Conservation (phyloP, 306 rosid species). For the Quercus aquifolioides region DNA sequence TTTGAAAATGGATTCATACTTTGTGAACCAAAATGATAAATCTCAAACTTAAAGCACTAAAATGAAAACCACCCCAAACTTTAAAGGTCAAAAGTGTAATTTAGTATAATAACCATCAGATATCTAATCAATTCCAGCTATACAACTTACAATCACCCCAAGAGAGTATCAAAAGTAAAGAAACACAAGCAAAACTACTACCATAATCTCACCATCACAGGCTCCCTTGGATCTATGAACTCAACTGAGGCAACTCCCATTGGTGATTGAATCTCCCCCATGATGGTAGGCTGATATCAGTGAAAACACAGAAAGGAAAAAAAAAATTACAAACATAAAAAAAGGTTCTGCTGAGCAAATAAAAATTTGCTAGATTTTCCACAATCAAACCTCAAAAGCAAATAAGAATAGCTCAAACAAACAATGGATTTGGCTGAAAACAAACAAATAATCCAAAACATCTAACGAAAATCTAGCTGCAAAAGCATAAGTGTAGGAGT, state of each 20-base stretch:
- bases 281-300: slow-evolving; percentile 64
- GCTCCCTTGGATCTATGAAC: slow-evolving; percentile 91
- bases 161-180: neutral
- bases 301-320: neutral
- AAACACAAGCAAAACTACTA: slow-evolving; percentile 14
- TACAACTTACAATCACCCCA: neutral
- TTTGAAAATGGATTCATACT: too few species aligned
- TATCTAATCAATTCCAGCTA: neutral
- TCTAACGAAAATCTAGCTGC: neutral
- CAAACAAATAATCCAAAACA: neutral
- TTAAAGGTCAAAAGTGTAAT: too few species aligned
- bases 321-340: neutral
- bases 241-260: slow-evolving; percentile 88
- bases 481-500: neutral
- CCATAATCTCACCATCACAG: slow-evolving; percentile 61
- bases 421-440: neutral
- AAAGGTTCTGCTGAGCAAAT: neutral
- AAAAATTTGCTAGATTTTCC: neutral
- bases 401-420: neutral
- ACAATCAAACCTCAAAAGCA: neutral
- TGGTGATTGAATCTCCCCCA: slow-evolving; percentile 90
- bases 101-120: neutral
- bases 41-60: too few species aligned
- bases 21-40: too few species aligned
- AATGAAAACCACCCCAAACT: too few species aligned